Base-by-base conservation (phyloP, 2,329 filamentous ascomycete species). In the Fusarium tjaetaba region DNA sequence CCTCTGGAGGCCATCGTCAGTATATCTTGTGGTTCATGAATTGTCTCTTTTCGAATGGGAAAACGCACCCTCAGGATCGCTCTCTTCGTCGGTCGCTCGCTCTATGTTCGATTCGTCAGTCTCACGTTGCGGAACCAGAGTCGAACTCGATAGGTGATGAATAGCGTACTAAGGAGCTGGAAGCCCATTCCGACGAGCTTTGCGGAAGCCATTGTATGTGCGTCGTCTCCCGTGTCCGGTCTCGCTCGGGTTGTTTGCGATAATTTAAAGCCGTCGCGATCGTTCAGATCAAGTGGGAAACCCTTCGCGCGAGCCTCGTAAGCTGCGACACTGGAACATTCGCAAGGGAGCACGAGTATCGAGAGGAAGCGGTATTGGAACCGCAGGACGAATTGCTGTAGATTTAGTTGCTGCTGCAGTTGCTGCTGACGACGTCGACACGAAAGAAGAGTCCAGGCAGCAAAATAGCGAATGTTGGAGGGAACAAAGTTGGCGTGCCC, bases 1-100 rank as follows among this genome's bases (percentile, higher is more conserved):
- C 90, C 77, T 91, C 90, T 90, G 76, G 86, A 62, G 34, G 26
- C 28, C 52, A 65, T 65, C 24, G 72, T 78, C 61, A 79, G 77
- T 65, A 59, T 61, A 39, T 60, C 68, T 49, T 57, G 32, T 26
- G 26, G 51, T 28, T 28, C 28, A 28, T 42, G 26, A 20, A 45
- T 57, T n/a, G 53, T 26, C 43, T 58, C 28, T 65, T 51, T 53
- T 48, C 38, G 36, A 57, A n/a, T 41, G 60, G 57, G 59, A 57
- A 61, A 61, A 63, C 69, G 48, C 61, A 83, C 81, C 81, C 74
- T 83, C 81, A 41, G 80, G 77, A 55, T 83, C 81, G 48, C 76
- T 69, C 49, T 81, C 79, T 61, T 82, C 80, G 26, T 74, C 75
- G 28, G 63, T 57, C 34, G 76, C 78, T 71, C 79, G 78, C 61